phyloP scores from a whole-genome alignment of 176 grass and related monocot genomes.

The Saccharum officinarum region DNA sequence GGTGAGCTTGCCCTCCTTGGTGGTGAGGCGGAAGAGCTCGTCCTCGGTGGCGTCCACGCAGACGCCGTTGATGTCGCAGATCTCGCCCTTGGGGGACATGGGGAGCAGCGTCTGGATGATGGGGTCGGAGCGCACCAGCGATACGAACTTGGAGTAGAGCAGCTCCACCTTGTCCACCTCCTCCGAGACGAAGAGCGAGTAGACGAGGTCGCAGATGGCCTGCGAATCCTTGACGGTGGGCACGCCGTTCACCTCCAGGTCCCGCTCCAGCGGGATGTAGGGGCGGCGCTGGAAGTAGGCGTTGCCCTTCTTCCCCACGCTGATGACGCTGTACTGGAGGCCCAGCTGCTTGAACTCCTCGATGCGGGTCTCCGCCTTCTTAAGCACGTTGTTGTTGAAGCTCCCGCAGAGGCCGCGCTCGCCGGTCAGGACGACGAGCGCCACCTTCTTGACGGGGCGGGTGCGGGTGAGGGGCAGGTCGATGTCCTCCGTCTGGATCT shows the following conservation, averaged over 20 bases:
- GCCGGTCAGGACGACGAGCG: conserved; percentile 77
- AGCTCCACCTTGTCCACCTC: conserved; percentile 95
- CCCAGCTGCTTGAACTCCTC: conserved; percentile 58
- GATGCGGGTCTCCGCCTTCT: conserved; percentile 80
- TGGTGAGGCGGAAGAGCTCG: conserved; percentile 89
- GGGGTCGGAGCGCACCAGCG: conserved; percentile 73
- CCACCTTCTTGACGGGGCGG: conserved; percentile 72
- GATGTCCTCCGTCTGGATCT: conserved; percentile 84
- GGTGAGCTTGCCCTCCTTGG: conserved; percentile 85
- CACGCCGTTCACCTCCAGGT: conserved; percentile 53
- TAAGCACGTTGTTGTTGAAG: conserved; percentile 91
- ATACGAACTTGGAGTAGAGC: conserved; percentile 86
- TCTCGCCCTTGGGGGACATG: conserved; percentile 88
- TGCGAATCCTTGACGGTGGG: conserved; percentile 86
- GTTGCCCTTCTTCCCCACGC: conserved; percentile 91
- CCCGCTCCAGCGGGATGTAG: conserved; percentile 62
- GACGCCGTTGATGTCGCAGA: conserved; percentile 80
- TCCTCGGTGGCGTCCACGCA: conserved; percentile 81
- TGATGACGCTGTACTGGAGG: conserved; percentile 62
- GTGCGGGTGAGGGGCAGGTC: conserved; percentile 69
- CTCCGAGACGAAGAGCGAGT: conserved; percentile 87
- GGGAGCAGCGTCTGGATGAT: conserved; percentile 89
- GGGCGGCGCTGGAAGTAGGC: conserved; percentile 65
- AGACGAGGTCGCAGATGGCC: conserved; percentile 79
- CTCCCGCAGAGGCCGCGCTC: conserved; percentile 82